Conservation (phyloP, 2,329 filamentous ascomycete genomes). For the Lecanosticta acicola region DNA sequence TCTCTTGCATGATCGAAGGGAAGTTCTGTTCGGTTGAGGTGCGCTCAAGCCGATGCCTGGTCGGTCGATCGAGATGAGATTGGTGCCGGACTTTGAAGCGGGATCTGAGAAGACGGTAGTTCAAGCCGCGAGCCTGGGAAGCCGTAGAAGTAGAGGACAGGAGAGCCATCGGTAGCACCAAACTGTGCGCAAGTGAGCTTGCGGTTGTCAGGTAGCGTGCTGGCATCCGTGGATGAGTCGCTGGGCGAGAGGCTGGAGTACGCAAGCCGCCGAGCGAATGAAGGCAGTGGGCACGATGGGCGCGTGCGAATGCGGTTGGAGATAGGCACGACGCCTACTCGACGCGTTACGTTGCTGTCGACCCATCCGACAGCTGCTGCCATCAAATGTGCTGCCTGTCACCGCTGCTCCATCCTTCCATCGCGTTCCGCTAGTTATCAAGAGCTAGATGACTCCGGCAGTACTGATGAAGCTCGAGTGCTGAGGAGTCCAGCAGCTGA, state of each 20-base stretch:
- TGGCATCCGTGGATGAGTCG: neutral
- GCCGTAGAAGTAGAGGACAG: constrained; percentile 42
- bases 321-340: too few relatives aligned
- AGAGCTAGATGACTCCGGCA: too few relatives aligned
- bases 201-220: constrained; percentile 32
- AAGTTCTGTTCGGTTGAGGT: constrained; percentile 33
- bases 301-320: too few relatives aligned
- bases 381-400: too few relatives aligned
- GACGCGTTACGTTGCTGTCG: too few relatives aligned
- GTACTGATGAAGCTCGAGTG: too few relatives aligned
- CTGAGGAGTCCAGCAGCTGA: too few relatives aligned
- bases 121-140: constrained; percentile 42
- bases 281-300: neutral
- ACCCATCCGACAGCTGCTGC: too few relatives aligned
- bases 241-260: neutral
- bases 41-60: constrained; percentile 42
- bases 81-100: constrained; percentile 33
- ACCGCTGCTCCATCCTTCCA: too few relatives aligned
- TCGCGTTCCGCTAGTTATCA: too few relatives aligned
- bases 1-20: constrained; percentile 44
- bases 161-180: constrained; percentile 30
- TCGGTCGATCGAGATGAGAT: constrained; percentile 40
- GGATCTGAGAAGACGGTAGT: constrained; percentile 31
- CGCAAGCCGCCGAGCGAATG: neutral
- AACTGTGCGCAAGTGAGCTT: constrained; percentile 43